Base-by-base conservation (phyloP, 495 filamentous ascomycete species). In the Xylaria cubensis region DNA sequence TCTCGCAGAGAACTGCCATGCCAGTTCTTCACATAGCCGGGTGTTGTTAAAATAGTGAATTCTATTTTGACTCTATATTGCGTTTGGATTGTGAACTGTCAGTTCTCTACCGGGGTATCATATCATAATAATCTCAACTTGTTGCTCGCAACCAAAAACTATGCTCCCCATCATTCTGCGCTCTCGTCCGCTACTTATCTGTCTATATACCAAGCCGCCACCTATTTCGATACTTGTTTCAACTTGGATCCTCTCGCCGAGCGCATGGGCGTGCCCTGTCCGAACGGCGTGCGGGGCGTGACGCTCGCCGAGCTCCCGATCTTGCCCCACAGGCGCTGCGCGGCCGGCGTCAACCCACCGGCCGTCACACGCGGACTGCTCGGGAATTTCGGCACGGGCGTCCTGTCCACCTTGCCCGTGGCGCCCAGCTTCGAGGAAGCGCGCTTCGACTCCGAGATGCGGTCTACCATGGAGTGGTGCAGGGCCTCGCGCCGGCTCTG, bases 381-480 rank as follows among this genome's bases (percentile, higher is more conserved):
- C 9, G 88, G 85, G 74, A 97, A 97, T 70, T 85, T 90, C 24
- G 94, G 95, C 21, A 92, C 90, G 17, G 85, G 83, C 44, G 86
- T 88, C 64, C 84, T 81, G 8, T 89, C 87, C 7, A 89, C 86
- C 74, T 84, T 90, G 13, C 87, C 89, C 4, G 80, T 88, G 76
- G 83, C 76, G 46, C 87, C 86, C 59, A 81, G 74, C 72, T 82
- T 82, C 6, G 83, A 79, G 21, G 82, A 83, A 7, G 78, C 80
- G 26, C 93, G 86, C 77, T 93, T 95, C 15, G 86, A 90, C 79
- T 91, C 91, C 1, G 91, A 90, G 0, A 92, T 92, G 62, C 89
- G 88, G 69, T 98, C 96, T 6, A 99, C 97, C 90, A 99, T 94
- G 21, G 91, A 89, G 77, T 95, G 90, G 81, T 97, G 96, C 15